A percentile compares a stretch with the other conserved stretches of the same genome.
Conservation (phyloP, 371 early-diverging fungal species). For the Conidiobolus coronatus region DNA sequence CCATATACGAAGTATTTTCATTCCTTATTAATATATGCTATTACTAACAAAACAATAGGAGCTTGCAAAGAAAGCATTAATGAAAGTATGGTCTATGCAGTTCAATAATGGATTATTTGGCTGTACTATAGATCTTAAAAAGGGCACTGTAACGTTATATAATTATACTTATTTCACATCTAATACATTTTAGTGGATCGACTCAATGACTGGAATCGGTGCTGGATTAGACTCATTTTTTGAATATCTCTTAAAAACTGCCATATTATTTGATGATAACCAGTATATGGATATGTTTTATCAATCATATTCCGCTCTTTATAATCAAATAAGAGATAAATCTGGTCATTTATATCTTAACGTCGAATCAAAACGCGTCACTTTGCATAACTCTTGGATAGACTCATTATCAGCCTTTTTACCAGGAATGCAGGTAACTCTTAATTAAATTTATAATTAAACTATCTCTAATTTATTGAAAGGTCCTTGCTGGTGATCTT, state of each 20-base stretch:
- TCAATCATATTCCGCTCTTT: slow-evolving; percentile 45
- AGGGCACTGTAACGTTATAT: slow-evolving; percentile 19
- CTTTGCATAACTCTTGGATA: slow-evolving; percentile 49
- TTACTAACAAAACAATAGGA: slow-evolving; percentile 11
- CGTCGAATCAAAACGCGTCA: slow-evolving; percentile 53
- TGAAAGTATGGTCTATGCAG: slow-evolving; percentile 49
- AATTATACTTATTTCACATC: not conserved
- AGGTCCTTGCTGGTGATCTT: slow-evolving; percentile 67
- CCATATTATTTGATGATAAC: slow-evolving; percentile 63
- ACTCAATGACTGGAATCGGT: slow-evolving; percentile 47
- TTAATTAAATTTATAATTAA: slow-evolving; percentile 1
- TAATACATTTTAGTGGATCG: slow-evolving; percentile 26
- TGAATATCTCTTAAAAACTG: slow-evolving; percentile 79
- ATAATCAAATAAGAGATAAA: slow-evolving; percentile 33
- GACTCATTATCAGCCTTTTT: slow-evolving; percentile 82
- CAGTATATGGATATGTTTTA: slow-evolving; percentile 55
- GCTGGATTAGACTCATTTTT: slow-evolving; percentile 87
- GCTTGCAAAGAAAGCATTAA: slow-evolving; percentile 43
- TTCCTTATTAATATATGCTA: not conserved
- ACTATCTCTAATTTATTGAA: not conserved
- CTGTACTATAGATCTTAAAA: slow-evolving; percentile 50
- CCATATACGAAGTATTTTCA: slow-evolving; percentile 38
- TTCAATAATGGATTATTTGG: slow-evolving; percentile 59
- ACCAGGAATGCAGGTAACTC: slow-evolving; percentile 62
- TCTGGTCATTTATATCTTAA: slow-evolving; percentile 63